phyloP scores from a whole-genome alignment of 257 asterid species.

The Gentiana straminea region DNA sequence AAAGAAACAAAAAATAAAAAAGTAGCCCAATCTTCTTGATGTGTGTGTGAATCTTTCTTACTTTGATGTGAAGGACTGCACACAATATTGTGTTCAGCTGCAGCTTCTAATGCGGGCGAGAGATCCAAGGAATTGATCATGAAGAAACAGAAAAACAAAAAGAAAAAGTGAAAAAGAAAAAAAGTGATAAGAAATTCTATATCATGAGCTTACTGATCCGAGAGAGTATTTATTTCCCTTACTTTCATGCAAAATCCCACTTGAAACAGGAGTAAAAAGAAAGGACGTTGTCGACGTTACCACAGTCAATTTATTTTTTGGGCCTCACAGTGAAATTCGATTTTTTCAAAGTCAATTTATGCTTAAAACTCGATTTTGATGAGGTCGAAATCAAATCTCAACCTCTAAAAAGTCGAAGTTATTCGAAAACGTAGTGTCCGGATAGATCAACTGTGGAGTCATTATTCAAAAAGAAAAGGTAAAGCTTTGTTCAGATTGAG shows the following conservation, averaged over 20 bases:
- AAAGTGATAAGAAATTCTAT: slow-evolving; percentile 13
- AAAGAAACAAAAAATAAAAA: slow-evolving; percentile 5
- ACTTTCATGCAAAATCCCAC: slow-evolving; percentile 66
- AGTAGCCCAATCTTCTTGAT: neutral
- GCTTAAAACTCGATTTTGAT: too few species aligned
- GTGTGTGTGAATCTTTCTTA: slow-evolving; percentile 20
- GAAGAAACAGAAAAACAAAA: slow-evolving; percentile 4
- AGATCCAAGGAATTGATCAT: slow-evolving; percentile 70
- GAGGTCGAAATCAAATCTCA: too few species aligned
- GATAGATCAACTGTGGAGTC: too few species aligned
- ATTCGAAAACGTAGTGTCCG: too few species aligned
- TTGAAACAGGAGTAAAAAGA: slow-evolving; percentile 22
- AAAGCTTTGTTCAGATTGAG: slow-evolving; percentile 44
- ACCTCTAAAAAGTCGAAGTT: too few species aligned
- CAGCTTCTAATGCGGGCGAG: slow-evolving; percentile 29
- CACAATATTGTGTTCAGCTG: slow-evolving; percentile 5
- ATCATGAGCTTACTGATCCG: slow-evolving; percentile 22
- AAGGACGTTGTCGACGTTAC: neutral
- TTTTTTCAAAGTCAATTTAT: too few species aligned
- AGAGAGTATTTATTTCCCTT: slow-evolving; percentile 42
- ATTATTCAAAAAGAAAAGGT: slow-evolving; percentile 14
- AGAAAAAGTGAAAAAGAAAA: slow-evolving; percentile 10
- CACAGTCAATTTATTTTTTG: too few species aligned
- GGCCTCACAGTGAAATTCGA: too few species aligned
- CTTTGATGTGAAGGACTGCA: slow-evolving; percentile 1